A percentile compares a stretch with the other conserved stretches of the same genome.
Evolutionary conservation across 2,329 filamentous ascomycete species (phyloP).

Genomic region (Fusarium burgessii): DNA sequence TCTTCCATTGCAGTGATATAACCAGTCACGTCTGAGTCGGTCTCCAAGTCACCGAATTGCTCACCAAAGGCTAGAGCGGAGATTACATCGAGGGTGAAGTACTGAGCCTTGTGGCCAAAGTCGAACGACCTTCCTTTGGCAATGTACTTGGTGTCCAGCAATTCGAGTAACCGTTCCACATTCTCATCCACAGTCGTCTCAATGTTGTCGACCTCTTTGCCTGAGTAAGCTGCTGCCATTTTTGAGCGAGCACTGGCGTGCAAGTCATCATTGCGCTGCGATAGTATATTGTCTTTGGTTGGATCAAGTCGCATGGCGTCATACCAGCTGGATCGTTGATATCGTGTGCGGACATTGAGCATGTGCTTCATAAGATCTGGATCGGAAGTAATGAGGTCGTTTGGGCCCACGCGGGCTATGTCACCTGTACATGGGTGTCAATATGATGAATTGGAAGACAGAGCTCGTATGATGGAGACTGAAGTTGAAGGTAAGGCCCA

Average conservation of each 20-base stretch:
- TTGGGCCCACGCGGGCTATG: not conserved
- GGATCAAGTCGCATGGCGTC: not conserved
- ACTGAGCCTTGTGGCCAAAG: not conserved
- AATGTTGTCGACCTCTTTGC: not conserved
- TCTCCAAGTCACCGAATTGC: not conserved
- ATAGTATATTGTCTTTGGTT: not conserved
- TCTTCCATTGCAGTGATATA: not conserved
- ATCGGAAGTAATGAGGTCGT: not conserved
- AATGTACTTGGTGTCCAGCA: not conserved
- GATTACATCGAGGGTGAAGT: not conserved
- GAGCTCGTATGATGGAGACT: too few relatives aligned
- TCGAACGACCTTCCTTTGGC: not conserved
- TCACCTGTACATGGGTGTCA: not conserved
- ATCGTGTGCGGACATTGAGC: not conserved
- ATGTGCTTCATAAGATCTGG: not conserved
- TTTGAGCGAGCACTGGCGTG: not conserved
- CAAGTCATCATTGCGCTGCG: not conserved
- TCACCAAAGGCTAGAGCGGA: not conserved
- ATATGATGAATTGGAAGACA: too few relatives aligned
- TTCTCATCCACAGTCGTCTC: not conserved
- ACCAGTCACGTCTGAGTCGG: not conserved
- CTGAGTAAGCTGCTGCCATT: not conserved
- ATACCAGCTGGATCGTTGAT: not conserved
- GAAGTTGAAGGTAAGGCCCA: too few relatives aligned
- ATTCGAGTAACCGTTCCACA: accelerated